Base-by-base conservation (phyloP, 108 stramenopile species). In the Cyclostephanos tholiformis region DNA sequence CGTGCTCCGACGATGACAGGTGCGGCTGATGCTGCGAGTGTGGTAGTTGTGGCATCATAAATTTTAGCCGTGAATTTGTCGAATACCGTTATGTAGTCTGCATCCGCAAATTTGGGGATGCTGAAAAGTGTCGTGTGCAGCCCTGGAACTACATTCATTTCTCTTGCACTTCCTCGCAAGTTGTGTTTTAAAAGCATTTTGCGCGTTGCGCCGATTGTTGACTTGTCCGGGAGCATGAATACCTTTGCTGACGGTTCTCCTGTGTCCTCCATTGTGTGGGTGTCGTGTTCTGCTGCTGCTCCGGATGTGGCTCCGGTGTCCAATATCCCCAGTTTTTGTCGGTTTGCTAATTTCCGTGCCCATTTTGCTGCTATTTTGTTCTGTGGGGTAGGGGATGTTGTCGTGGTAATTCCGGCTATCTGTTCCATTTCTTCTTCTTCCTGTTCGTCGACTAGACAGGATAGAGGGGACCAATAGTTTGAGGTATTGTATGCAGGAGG, bases 91-190 rank as follows among this genome's bases (percentile, higher is more conserved):
- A 53, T 25, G 25, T 53, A 53, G 3, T 53, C n/a, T 53, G 52
- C 52, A 53, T 53, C 52, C 11, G 52, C 52, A 8, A 53, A 53
- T 53, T 53, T 53, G 1, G 23, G 25, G 20, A 22, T 8, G 52
- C 52, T 53, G 25, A 53, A 20, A 0, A 53, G 25, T 8, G 52
- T 25, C 5, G 52, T 10, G n/a, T 53, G 52, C n/a, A 53, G 20
- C 20, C 52, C 52, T 53, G 52, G 52, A 5, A 53, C 52, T 25
- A 51, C 50, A 53, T 53, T 53, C n/a, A 53, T 53, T 20, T 53
- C 52, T 25, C 23, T 8, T 53, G 52, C 52, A 20, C n/a, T n/a
- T n/a, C n/a, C n/a, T n/a, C n/a, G n/a, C n/a, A n/a, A n/a, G n/a
- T n/a, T n/a, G n/a, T n/a, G 7, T 53, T 22, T 22, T 8, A 53